A percentile compares a stretch with the other conserved stretches of the same genome.
Conservation (phyloP, 306 rosid species). For the Crotalaria pallida region DNA sequence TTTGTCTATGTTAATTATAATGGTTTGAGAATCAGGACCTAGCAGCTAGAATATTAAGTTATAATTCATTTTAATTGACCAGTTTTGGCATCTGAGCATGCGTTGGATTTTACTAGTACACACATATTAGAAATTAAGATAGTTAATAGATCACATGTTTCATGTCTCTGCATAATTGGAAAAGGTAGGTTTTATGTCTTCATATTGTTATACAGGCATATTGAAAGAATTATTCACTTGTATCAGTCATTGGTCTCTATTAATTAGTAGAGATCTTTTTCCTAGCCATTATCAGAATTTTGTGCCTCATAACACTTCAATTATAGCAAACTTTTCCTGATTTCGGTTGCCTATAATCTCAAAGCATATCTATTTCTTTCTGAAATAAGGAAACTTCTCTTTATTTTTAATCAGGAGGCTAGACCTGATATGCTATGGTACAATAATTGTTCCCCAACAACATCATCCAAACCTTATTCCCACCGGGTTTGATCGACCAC, state of each 20-base stretch:
- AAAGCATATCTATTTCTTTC: not conserved
- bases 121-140: not conserved
- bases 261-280: not conserved
- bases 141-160: not conserved
- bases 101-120: not conserved
- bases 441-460: slow-evolving; percentile 27
- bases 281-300: not conserved
- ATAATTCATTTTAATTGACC: slow-evolving; percentile 11
- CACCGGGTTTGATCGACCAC: too few species aligned
- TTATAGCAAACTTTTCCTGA: slow-evolving; percentile 9
- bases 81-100: not conserved
- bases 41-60: not conserved
- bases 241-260: not conserved
- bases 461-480: too few species aligned
- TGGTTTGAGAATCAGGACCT: not conserved
- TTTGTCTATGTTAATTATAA: not conserved
- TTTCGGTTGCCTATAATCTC: not conserved
- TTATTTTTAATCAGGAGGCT: slow-evolving; percentile 15
- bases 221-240: not conserved
- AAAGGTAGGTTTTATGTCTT: slow-evolving; percentile 10
- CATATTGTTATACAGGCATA: not conserved
- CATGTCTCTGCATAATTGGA: not conserved
- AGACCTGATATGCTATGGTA: slow-evolving; percentile 4
- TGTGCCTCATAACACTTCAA: not conserved
- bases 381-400: not conserved